Conservation (phyloP, 1,139 yeast species). For the Blastobotrys indianensis region DNA sequence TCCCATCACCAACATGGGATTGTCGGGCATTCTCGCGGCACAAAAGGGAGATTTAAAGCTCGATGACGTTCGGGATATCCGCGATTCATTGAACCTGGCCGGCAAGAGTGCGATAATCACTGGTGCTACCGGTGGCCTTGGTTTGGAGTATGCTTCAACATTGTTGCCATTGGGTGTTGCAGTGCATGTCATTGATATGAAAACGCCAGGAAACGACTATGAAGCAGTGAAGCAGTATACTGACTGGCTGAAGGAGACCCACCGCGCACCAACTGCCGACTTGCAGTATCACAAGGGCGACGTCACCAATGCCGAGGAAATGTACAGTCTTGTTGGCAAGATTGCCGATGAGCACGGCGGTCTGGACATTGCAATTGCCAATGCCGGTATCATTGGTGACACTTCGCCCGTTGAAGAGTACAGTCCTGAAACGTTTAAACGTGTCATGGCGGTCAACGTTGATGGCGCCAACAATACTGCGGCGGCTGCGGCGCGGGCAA, state of each 20-base stretch:
- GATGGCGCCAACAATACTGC: slow-evolving; percentile 17
- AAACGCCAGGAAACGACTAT: slow-evolving; percentile 40
- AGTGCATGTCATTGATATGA: slow-evolving; percentile 66
- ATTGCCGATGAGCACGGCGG: slow-evolving; percentile 46
- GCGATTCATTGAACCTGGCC: slow-evolving; percentile 40
- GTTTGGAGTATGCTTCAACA: slow-evolving; percentile 44
- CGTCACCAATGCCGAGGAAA: slow-evolving; percentile 59
- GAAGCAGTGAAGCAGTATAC: slow-evolving; percentile 49
- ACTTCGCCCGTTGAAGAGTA: slow-evolving; percentile 69
- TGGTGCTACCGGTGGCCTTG: slow-evolving; percentile 80
- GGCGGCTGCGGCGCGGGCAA: slow-evolving; percentile 50
- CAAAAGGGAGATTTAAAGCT: neutral
- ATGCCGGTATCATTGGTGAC: slow-evolving; percentile 74
- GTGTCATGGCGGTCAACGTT: slow-evolving; percentile 17
- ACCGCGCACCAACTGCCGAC: slow-evolving; percentile 5
- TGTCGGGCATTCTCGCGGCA: slow-evolving; percentile 3
- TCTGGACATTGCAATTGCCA: slow-evolving; percentile 61
- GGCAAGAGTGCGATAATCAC: slow-evolving; percentile 69
- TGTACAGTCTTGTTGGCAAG: slow-evolving; percentile 50
- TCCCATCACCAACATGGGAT: slow-evolving; percentile 1
- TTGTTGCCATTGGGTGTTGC: slow-evolving; percentile 28
- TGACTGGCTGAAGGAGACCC: slow-evolving; percentile 41
- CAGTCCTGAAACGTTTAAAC: slow-evolving; percentile 60
- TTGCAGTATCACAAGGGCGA: slow-evolving; percentile 31
- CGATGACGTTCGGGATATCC: slow-evolving; percentile 5